Evolutionary conservation across 2,329 filamentous ascomycete genomes (phyloP).

Genomic region (Neocatenulostroma microsporum): DNA sequence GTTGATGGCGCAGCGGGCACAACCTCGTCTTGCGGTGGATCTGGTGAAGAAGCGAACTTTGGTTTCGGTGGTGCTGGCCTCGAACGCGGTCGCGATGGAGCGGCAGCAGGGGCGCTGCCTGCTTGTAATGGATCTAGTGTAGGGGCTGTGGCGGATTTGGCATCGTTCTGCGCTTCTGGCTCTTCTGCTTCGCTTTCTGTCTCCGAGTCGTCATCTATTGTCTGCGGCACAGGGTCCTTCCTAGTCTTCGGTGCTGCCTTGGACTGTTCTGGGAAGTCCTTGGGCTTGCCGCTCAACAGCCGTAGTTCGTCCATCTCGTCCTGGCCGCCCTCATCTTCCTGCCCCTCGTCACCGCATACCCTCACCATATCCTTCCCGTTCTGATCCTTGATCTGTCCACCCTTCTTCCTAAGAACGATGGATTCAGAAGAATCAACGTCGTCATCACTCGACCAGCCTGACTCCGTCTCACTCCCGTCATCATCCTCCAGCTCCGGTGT

Average conservation of each 20-base stretch:
- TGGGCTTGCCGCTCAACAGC: conserved; percentile 28
- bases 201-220: conserved; percentile 18
- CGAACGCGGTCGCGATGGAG: too few relatives aligned
- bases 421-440: conserved; percentile 33
- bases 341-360: conserved; percentile 64
- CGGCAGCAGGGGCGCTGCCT: too few relatives aligned
- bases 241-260: conserved; percentile 3
- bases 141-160: too few relatives aligned
- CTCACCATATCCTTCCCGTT: conserved; percentile 59
- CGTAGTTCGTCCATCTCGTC: conserved; percentile 63
- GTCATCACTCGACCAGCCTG: conserved; percentile 19
- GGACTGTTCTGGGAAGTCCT: conserved; percentile 1
- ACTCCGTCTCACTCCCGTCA: conserved; percentile 43
- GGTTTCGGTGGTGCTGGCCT: too few relatives aligned
- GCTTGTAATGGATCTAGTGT: too few relatives aligned
- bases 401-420: conserved; percentile 3
- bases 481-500: conserved; percentile 28
- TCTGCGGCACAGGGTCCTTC: conserved; percentile 3
- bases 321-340: conserved; percentile 45
- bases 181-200: too few relatives aligned
- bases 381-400: conserved; percentile 48
- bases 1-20: too few relatives aligned
- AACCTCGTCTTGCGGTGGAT: too few relatives aligned
- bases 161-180: too few relatives aligned
- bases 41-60: too few relatives aligned